These are phyloP conservation scores for Clonostachys chloroleuca DNA, from an alignment of 2,329 filamentous ascomycete species.

Conservation along the genomic window DNA sequence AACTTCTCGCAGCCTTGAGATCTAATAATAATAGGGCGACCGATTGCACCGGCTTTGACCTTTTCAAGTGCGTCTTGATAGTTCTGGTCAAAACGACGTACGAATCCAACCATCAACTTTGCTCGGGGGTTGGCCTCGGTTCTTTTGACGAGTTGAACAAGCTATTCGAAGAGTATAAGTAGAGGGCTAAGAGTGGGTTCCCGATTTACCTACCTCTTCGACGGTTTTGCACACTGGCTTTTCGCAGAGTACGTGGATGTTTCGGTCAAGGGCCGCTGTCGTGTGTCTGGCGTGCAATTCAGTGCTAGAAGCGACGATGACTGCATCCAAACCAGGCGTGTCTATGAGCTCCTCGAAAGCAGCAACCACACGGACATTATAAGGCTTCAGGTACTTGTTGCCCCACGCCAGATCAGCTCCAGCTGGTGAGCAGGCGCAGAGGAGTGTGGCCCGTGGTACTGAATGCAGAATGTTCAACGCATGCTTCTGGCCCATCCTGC, in stretches of 20 bases:
- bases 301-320: constrained; percentile 34
- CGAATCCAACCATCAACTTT: constrained; percentile 52
- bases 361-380: constrained; percentile 35
- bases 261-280: constrained; percentile 47
- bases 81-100: constrained; percentile 52
- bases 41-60: constrained; percentile 48
- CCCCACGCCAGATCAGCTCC: constrained; percentile 37
- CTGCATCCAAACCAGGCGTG: constrained; percentile 34
- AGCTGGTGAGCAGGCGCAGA: constrained; percentile 43
- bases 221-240: constrained; percentile 55
- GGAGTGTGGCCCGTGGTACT: constrained; percentile 39
- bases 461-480: constrained; percentile 39
- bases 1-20: constrained; percentile 66
- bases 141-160: constrained; percentile 44
- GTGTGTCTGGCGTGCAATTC: constrained; percentile 53
- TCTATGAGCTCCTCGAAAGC: constrained; percentile 40
- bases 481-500: constrained; percentile 48
- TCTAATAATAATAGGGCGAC: constrained; percentile 55
- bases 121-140: constrained; percentile 51
- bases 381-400: constrained; percentile 31
- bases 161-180: constrained; percentile 33
- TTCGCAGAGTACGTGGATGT: constrained; percentile 54
- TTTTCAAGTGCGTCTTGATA: constrained; percentile 56
- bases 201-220: constrained; percentile 45
- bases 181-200: neutral